Conservation (phyloP, 345 rosid genomes). For the Alliaria petiolata region DNA sequence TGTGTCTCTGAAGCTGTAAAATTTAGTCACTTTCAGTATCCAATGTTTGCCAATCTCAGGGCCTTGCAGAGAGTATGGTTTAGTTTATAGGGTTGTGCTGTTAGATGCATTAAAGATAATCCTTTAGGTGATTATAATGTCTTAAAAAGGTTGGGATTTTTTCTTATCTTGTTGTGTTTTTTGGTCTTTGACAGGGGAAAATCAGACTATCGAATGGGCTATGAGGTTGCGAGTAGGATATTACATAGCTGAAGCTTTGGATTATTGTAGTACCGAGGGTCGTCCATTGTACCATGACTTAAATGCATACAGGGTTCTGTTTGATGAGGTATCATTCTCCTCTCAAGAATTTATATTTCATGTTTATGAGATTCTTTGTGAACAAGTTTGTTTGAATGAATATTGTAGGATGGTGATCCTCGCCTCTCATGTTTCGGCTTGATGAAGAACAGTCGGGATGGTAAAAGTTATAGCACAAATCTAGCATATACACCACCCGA, state of each 20-base stretch:
- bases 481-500: constrained; percentile 97
- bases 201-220: constrained; percentile 92
- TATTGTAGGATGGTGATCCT: constrained; percentile 88
- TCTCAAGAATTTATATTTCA: background rate
- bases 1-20: background rate
- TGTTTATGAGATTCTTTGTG: background rate
- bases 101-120: background rate
- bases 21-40: background rate
- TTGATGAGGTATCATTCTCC: constrained; percentile 71
- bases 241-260: constrained; percentile 88
- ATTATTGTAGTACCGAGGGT: constrained; percentile 77
- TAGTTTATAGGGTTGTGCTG: background rate
- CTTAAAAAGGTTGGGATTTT: background rate
- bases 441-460: constrained; percentile 94
- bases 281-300: constrained; percentile 90
- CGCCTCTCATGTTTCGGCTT: constrained; percentile 97
- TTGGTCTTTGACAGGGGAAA: constrained; percentile 68
- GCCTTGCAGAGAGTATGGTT: background rate
- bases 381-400: constrained; percentile 3
- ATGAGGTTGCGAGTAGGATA: constrained; percentile 92
- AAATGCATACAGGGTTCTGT: constrained; percentile 95
- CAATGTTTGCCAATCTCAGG: background rate
- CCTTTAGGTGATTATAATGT: background rate
- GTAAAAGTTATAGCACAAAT: constrained; percentile 93
- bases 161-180: background rate